These are phyloP conservation scores for Aspergillus biplanus DNA, from an alignment of 495 filamentous ascomycete species.

Conservation along the genomic window DNA sequence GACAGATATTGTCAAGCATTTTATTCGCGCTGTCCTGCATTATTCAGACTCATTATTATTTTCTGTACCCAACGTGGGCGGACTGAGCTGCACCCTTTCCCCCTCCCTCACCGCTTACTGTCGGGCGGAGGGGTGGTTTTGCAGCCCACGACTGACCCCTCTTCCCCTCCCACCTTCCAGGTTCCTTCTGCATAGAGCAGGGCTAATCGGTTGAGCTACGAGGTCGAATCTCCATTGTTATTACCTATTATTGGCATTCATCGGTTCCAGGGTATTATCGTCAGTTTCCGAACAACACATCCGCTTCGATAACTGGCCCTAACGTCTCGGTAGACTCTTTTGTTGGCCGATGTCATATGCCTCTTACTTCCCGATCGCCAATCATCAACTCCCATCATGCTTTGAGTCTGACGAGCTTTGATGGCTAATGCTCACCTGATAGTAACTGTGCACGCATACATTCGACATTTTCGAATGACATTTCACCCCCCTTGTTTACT, in stretches of 20 bases:
- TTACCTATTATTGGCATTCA: slow-evolving; percentile 9
- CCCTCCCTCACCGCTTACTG: slow-evolving; percentile 29
- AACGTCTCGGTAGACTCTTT: slow-evolving; percentile 4
- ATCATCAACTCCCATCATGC: slow-evolving; percentile 2
- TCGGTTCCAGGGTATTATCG: slow-evolving; percentile 4
- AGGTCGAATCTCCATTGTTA: not conserved
- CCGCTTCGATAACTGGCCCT: slow-evolving; percentile 12
- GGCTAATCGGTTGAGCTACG: slow-evolving; percentile 6
- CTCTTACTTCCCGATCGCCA: slow-evolving; percentile 16
- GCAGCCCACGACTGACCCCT: slow-evolving; percentile 13
- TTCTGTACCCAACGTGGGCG: slow-evolving; percentile 19
- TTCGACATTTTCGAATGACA: slow-evolving; percentile 26
- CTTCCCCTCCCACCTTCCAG: slow-evolving; percentile 7
- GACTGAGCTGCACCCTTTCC: slow-evolving; percentile 21
- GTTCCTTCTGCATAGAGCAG: slow-evolving; percentile 12
- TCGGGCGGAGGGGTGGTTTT: slow-evolving; percentile 6
- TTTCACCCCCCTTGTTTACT: slow-evolving; percentile 18
- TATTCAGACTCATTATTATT: slow-evolving; percentile 6
- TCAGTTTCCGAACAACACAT: slow-evolving; percentile 22
- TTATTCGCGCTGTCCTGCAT: slow-evolving; percentile 12
- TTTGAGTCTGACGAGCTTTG: slow-evolving; percentile 10
- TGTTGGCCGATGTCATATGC: slow-evolving; percentile 9
- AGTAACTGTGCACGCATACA: slow-evolving; percentile 19
- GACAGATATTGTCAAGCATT: slow-evolving; percentile 22
- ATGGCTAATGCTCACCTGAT: slow-evolving; percentile 29